Conservation (phyloP, 176 grass and related monocot genomes). For the Dactylis glomerata region DNA sequence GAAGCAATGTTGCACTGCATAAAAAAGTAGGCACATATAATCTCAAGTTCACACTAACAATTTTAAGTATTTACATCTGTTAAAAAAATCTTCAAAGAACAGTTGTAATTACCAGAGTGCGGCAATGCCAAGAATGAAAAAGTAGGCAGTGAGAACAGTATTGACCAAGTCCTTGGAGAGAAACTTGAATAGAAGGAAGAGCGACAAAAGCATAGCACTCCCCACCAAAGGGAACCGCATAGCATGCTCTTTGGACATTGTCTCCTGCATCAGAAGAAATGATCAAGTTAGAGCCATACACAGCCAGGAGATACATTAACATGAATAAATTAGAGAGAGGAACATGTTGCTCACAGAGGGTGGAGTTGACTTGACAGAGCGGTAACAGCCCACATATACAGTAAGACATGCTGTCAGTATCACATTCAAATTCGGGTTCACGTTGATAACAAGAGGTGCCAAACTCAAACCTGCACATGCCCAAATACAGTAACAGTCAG, state of each 20-base stretch:
- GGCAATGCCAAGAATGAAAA: constrained; percentile 88
- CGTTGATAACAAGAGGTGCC: constrained; percentile 73
- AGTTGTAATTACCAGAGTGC: constrained; percentile 71
- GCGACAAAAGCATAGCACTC: constrained; percentile 89
- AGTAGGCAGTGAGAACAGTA: constrained; percentile 86
- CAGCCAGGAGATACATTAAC: background rate
- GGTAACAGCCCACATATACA: constrained; percentile 91
- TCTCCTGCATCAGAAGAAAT: constrained; percentile 62
- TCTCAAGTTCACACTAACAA: background rate
- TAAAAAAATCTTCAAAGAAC: background rate
- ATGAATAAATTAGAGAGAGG: background rate
- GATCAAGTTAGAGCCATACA: constrained; percentile 1
- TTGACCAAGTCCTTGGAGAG: constrained; percentile 96
- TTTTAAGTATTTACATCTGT: constrained; percentile 21
- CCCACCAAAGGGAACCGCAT: constrained; percentile 96
- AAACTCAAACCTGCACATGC: constrained; percentile 61
- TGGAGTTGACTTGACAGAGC: constrained; percentile 84
- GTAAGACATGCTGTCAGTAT: constrained; percentile 94
- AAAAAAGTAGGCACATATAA: background rate
- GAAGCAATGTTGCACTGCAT: constrained; percentile 80
- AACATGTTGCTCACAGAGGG: constrained; percentile 54
- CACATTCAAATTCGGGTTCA: constrained; percentile 88
- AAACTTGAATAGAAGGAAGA: constrained; percentile 95
- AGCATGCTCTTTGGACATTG: constrained; percentile 95
- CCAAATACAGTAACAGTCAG: background rate